A percentile compares a stretch with the other conserved stretches of the same genome.
Evolutionary conservation across 139 green algal species (phyloP).

Genomic region (Desmodesmus armatus): DNA sequence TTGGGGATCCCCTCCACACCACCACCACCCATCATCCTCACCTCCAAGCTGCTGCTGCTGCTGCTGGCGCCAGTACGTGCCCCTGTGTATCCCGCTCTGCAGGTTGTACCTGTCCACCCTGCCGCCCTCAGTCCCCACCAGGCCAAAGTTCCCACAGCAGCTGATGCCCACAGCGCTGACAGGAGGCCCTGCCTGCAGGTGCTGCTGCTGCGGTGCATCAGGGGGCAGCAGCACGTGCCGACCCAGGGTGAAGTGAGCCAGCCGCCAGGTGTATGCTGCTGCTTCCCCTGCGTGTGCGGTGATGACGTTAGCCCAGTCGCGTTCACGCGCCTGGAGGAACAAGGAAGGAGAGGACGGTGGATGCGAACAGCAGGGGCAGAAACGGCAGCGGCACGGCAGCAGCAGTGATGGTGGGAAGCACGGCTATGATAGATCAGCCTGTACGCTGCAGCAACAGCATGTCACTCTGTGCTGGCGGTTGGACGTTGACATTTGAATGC

Average conservation of each 20-base stretch:
- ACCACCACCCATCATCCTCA: too few species aligned
- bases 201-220: conserved; percentile 12
- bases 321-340: conserved; percentile 73
- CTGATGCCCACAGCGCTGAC: conserved; percentile 81
- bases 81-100: conserved; percentile 90
- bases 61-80: conserved; percentile 61
- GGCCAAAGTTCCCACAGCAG: conserved; percentile 96
- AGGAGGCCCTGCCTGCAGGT: conserved; percentile 26
- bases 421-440: conserved; percentile 1
- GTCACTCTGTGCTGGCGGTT: too few species aligned
- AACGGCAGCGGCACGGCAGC: too few species aligned
- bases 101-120: conserved; percentile 97
- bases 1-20: too few species aligned
- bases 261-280: conserved; percentile 92
- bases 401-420: too few species aligned
- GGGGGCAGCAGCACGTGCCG: conserved; percentile 78
- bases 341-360: not conserved
- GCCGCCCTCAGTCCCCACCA: conserved; percentile 86
- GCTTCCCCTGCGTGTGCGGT: conserved; percentile 91
- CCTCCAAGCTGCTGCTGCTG: not conserved
- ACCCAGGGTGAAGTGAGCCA: conserved; percentile 80
- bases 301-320: conserved; percentile 97
- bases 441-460: too few species aligned
- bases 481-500: too few species aligned
- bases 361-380: not conserved